Evolutionary conservation across 2,329 filamentous ascomycete species (phyloP), one percentile per base, ranked within the genome.

Genomic region (Aspergillus fischeri): DNA sequence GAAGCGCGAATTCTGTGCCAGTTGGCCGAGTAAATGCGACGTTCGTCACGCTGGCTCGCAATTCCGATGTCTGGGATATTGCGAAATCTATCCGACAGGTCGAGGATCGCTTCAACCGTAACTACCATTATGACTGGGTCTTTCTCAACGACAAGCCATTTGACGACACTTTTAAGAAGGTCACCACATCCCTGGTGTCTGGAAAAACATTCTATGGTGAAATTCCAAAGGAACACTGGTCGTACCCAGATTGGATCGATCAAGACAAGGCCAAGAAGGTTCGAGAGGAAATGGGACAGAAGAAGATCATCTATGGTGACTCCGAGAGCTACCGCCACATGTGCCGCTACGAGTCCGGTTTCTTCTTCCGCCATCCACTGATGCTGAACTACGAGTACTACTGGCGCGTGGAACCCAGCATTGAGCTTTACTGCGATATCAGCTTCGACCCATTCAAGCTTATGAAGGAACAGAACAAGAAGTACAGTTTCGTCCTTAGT

Each of bases 381-480:
- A 92, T 99, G 90, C 78, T 90, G 75, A 92, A 97, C 74, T 99
- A 96, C 77, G 94, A 99, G 73, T 99, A 91, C 85, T 99, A 99
- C 84, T 99, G 94, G 94, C 91, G 95, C 66, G 94, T 99, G 14
- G 94, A 99, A 82, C 94, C 94, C 67, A 94, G 90, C 77, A 87
- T 99, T 72, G 90, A 97, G 80, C 88, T 99, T 60, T 97, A 86
- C 83, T 99, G 94, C 78, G 94, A 99, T 72, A 84, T 99, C 70
- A 84, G 91, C 76, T 96, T 96, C 76, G 94, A 99, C 71, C 90
- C 94, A 7, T 99, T 99, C 87, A 91, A 91, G 63, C 92, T 86
- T 80, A 97, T 99, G 92, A 87, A 89, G 67, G 92, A 97, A 72
- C 87, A 96, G 77, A 88, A 90, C 75, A 99, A 97, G 81, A 97